Percentiles rank a stretch among this genome's conserved stretches.
Conservation (phyloP, 108 stramenopile genomes). For the Nitzschia sp. region DNA sequence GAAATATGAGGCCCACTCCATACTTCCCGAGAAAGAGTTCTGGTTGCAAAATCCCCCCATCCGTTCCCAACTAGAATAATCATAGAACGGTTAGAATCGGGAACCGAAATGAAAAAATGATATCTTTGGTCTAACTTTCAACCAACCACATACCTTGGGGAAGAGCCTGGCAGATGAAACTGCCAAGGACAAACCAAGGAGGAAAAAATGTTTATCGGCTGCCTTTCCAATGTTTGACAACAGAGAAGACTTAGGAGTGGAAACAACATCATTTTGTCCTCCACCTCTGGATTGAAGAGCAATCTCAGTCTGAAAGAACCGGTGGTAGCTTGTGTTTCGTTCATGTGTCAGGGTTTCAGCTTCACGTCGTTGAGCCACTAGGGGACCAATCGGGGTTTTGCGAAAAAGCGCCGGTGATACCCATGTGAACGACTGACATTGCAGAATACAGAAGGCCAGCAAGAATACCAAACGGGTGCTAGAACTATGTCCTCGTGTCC, state of each 20-base stretch:
- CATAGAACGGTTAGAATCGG: background rate
- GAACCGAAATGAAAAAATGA: background rate
- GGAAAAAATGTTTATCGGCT: slow-evolving; percentile 73
- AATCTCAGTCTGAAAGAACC: too few relatives aligned
- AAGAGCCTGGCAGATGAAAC: slow-evolving; percentile 60
- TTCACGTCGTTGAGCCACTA: too few relatives aligned
- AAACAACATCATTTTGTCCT: background rate
- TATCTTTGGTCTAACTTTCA: background rate
- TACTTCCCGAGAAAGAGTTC: slow-evolving; percentile 83
- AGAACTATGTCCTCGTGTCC: too few relatives aligned
- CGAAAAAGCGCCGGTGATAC: too few relatives aligned
- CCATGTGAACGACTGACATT: too few relatives aligned
- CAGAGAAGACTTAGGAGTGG: background rate
- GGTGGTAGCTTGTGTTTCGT: too few relatives aligned
- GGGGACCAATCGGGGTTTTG: too few relatives aligned
- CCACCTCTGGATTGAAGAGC: too few relatives aligned
- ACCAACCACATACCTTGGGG: slow-evolving; percentile 35
- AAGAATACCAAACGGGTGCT: too few relatives aligned
- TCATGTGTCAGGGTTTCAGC: too few relatives aligned
- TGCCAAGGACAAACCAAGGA: slow-evolving; percentile 72
- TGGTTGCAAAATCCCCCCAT: slow-evolving; percentile 72
- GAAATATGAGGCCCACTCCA: slow-evolving; percentile 82
- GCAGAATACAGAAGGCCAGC: too few relatives aligned
- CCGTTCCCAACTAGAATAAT: slow-evolving; percentile 49
- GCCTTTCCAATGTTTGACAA: slow-evolving; percentile 25